These are phyloP conservation scores for Caloboletus inedulis DNA, from an alignment of 1,284 basidiomycete genomes.

Conservation along the genomic window DNA sequence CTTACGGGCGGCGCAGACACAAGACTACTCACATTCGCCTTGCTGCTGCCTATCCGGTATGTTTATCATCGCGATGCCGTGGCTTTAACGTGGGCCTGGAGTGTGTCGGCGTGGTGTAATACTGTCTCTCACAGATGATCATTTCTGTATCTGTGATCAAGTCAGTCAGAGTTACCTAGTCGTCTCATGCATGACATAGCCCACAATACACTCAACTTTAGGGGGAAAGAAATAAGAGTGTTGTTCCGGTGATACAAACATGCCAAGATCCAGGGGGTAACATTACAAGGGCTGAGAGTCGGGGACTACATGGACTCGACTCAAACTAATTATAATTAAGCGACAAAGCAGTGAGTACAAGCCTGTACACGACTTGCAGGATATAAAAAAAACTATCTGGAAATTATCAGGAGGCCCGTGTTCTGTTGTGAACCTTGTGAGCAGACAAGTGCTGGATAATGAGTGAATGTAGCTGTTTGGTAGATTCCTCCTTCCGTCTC, in stretches of 20 bases:
- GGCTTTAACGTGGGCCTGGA: background rate
- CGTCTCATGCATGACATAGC: background rate
- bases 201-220: background rate
- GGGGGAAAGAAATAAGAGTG: background rate
- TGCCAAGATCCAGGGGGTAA: background rate
- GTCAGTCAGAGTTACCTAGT: background rate
- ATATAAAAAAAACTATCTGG: background rate
- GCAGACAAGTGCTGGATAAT: constrained; percentile 19
- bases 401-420: background rate
- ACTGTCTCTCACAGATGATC: background rate
- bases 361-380: background rate
- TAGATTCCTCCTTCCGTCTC: constrained; percentile 21
- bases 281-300: background rate
- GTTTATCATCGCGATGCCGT: background rate
- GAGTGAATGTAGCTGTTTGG: constrained; percentile 17
- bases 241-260: background rate
- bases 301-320: background rate
- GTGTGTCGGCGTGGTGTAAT: background rate
- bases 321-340: background rate
- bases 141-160: background rate
- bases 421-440: background rate
- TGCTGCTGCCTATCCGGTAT: constrained; percentile 11
- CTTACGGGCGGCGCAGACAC: too few species aligned
- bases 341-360: background rate
- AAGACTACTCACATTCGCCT: background rate